Base-by-base conservation (phyloP, 345 rosid species). In the Citrus australasica region DNA sequence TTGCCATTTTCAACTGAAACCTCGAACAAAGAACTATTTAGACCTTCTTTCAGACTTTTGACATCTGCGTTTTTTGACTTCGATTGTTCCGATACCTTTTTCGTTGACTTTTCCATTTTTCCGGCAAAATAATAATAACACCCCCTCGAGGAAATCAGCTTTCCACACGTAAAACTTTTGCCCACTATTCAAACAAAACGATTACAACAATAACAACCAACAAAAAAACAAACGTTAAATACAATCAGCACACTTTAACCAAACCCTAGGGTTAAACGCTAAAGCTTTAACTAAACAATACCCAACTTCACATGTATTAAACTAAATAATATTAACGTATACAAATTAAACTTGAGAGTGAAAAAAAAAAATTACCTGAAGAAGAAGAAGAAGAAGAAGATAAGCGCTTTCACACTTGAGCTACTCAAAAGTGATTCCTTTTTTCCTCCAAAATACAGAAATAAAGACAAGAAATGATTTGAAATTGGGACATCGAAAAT, bases 51-150 rank as follows among this genome's bases (percentile, higher is more conserved):
- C 68, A 70, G 71, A 67, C 83, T 64, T 78, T 71, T 79, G 46
- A 65, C 82, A 48, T 62, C 86, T 30, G 66, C 56, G 66, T 62
- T 87, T 32, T 28, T 59, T 14, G 64, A 61, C 42, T 77, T 76
- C 37, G 56, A 75, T 67, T 62, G 71, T 14, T 63, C 80, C 28
- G 25, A 48, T 33, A 80, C 28, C 62, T 71, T 42, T 85, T 82
- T 32, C 33, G 74, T 48, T 64, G 69, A 33, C 22, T 76, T 40
- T 72, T 86, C 88, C 85, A 86, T 80, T 66, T 71, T 77, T 58
- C 59, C 71, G 28, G 73, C 48, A 51, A 60, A 77, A 67, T 32
- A 67, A 22, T 48, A 67, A 53, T 17, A 17, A 19, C 22, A 55
- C 38, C 64, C 75, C 78, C 65, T 30, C 71, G 53, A 76, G 77